phyloP scores from a whole-genome alignment of 108 stramenopile species.

The Skeletonema grethae region DNA sequence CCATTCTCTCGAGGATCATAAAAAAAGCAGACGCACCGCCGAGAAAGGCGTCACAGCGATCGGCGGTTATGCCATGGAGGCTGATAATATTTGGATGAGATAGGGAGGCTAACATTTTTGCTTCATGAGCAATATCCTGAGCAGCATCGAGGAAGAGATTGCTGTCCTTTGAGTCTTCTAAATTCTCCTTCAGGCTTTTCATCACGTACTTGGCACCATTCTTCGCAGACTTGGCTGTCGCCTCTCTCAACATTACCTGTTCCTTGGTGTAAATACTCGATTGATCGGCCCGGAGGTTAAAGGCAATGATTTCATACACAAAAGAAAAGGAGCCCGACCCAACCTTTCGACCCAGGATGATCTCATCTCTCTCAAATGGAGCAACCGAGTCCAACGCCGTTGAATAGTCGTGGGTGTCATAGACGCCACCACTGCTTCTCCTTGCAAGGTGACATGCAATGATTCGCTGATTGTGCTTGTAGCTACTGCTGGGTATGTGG shows the following conservation, averaged over 20 bases:
- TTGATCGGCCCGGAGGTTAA: neutral
- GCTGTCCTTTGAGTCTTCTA: neutral
- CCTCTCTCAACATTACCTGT: neutral
- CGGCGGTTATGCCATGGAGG: neutral
- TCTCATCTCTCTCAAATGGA: conserved; percentile 6
- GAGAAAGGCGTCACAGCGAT: conserved; percentile 6
- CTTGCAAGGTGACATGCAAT: neutral
- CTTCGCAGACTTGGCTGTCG: neutral
- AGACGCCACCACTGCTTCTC: neutral
- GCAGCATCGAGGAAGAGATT: neutral
- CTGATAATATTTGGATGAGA: neutral
- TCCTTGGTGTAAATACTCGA: neutral
- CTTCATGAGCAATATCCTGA: conserved; percentile 2
- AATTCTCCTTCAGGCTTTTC: neutral
- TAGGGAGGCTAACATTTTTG: neutral
- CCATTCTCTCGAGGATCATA: conserved; percentile 71
- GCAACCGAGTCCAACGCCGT: neutral
- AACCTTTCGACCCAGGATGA: neutral
- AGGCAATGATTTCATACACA: neutral
- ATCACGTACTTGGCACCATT: neutral
- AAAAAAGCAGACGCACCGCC: conserved; percentile 51
- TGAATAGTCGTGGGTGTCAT: neutral
- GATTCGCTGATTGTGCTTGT: neutral
- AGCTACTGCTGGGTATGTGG: neutral
- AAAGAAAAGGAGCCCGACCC: neutral